These are phyloP conservation scores for Calonectria montana DNA, from an alignment of 2,329 filamentous ascomycete genomes.

Conservation along the genomic window DNA sequence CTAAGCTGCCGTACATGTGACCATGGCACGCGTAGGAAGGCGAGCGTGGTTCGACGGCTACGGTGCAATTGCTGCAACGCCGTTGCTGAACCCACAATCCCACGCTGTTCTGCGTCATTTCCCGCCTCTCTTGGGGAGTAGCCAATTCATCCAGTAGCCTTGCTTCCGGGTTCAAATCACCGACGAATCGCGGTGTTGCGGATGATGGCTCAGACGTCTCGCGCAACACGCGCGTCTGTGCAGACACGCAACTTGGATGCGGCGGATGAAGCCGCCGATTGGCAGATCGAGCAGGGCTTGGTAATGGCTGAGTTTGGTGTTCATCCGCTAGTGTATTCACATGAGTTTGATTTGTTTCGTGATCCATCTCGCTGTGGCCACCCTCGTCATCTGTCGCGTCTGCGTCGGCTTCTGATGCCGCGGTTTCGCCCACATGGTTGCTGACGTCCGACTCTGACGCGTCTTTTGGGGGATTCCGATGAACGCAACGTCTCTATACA, in stretches of 20 bases:
- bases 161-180: constrained; percentile 5
- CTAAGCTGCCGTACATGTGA: background rate
- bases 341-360: background rate
- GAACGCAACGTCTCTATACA: background rate
- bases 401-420: background rate
- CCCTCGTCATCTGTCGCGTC: background rate
- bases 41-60: background rate
- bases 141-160: background rate
- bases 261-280: background rate
- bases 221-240: background rate
- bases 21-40: background rate
- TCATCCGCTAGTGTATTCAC: background rate
- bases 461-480: background rate
- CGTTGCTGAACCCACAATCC: constrained; percentile 5
- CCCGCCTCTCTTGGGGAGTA: background rate
- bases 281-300: background rate
- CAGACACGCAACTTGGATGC: background rate
- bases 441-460: background rate
- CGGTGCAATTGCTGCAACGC: background rate
- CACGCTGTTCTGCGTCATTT: background rate
- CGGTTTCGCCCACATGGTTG: background rate
- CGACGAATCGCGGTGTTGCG: background rate
- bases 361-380: background rate
- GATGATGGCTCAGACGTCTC: background rate
- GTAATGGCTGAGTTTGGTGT: background rate